Evolutionary conservation across 75 land plant genomes (phyloP).

Genomic region (Pinus albicaulis): DNA sequence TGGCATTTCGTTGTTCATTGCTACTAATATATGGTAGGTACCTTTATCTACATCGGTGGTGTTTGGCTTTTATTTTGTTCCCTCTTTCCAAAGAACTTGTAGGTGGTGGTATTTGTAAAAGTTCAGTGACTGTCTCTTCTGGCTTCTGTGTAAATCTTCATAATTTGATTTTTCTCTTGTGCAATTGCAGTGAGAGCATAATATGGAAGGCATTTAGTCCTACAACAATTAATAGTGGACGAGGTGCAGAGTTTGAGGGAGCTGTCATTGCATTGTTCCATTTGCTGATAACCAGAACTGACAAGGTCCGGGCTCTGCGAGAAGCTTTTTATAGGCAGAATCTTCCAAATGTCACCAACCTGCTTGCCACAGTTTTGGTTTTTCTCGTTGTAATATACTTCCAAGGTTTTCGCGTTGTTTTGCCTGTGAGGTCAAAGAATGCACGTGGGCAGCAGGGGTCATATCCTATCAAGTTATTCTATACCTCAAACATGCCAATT

Average conservation of each 20-base stretch:
- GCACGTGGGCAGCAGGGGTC: conserved; percentile 81
- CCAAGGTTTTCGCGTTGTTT: conserved; percentile 77
- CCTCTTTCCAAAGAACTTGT: conserved; percentile 80
- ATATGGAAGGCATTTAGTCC: conserved; percentile 82
- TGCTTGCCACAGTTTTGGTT: conserved; percentile 68
- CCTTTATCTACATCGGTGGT: background rate
- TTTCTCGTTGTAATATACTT: conserved; percentile 78
- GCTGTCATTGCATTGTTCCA: conserved; percentile 71
- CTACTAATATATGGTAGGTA: conserved; percentile 82
- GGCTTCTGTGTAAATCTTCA: background rate
- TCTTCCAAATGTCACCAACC: conserved; percentile 69
- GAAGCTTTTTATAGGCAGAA: conserved; percentile 77
- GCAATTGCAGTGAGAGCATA: conserved; percentile 57
- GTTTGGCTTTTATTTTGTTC: background rate
- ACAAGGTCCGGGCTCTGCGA: conserved; percentile 64
- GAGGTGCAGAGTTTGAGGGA: conserved; percentile 80
- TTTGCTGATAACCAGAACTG: conserved; percentile 58
- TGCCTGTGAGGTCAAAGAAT: conserved; percentile 75
- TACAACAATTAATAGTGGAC: conserved; percentile 68
- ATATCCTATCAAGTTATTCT: conserved; percentile 75
- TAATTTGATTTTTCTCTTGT: background rate
- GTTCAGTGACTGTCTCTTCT: too few species aligned
- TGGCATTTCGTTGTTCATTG: conserved; percentile 87
- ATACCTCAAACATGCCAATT: conserved; percentile 82
- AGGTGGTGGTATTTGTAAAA: background rate